Evolutionary conservation across 2,329 filamentous ascomycete genomes (phyloP).

Genomic region (Grosmannia serpens): DNA sequence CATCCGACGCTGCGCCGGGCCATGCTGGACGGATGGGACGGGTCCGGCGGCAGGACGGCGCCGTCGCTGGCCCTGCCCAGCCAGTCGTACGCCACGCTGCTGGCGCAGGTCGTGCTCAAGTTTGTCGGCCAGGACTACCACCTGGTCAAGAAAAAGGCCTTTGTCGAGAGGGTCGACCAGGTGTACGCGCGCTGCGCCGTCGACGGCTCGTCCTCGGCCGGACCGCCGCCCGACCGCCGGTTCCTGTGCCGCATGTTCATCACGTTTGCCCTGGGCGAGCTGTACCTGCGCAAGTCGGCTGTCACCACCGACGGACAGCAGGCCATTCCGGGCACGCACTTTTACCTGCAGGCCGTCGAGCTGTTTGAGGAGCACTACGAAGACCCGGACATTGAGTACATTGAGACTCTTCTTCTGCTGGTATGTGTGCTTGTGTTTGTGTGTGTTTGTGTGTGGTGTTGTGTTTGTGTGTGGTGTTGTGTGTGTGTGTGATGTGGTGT

Average conservation of each 20-base stretch:
- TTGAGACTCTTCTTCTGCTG: slow-evolving; percentile 26
- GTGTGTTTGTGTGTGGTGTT: neutral
- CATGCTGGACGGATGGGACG: neutral
- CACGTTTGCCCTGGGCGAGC: neutral
- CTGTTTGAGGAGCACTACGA: slow-evolving; percentile 24
- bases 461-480: too few relatives aligned
- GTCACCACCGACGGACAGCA: slow-evolving; percentile 9
- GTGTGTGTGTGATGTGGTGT: neutral
- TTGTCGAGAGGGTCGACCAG: neutral
- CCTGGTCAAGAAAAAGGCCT: neutral
- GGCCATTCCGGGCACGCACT: slow-evolving; percentile 23
- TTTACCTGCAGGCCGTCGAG: slow-evolving; percentile 22
- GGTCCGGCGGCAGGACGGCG: neutral
- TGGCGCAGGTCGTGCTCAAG: neutral
- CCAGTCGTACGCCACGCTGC: neutral
- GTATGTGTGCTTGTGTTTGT: neutral
- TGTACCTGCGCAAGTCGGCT: slow-evolving; percentile 1
- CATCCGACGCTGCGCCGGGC: neutral
- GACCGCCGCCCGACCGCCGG: neutral
- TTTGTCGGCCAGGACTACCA: slow-evolving; percentile 2
- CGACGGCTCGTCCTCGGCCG: neutral
- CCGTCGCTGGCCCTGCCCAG: neutral
- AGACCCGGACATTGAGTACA: slow-evolving; percentile 22
- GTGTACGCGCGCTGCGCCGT: neutral
- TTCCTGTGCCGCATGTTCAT: slow-evolving; percentile 1